Evolutionary conservation across 768 basidiomycete genomes (phyloP), one percentile per base, ranked within the genome.

Genomic region (Lactarius quietus): DNA sequence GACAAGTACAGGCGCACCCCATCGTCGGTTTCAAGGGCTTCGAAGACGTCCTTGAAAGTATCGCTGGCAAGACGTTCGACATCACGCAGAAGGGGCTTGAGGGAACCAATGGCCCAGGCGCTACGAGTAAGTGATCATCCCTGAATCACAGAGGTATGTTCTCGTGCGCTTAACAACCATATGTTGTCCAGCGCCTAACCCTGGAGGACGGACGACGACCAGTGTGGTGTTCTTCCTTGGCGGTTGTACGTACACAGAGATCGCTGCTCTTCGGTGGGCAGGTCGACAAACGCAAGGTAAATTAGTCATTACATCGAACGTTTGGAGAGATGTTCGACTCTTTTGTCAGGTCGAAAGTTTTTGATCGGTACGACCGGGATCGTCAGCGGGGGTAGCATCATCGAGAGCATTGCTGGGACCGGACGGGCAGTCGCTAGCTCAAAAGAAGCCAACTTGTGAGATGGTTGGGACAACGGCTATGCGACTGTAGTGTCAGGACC

Each of bases 1-100:
- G 78, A 59, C 87, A 86, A 73, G 81, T 90, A 45, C 89, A 87
- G 73, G 94, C 95, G 1, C 95, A 97, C 75, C 90, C 93, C 2
- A 90, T 99, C 64, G 85, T 90, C 10, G 96, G 96, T 3, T 99
- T 96, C 95, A 96, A 92, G 75, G 96, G 95, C 28, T 94, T 99
- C 72, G 97, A 98, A 75, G 96, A 98, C 71, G 84, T 92, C 17
- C 74, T 97, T 26, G 83, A 83, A 39, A 80, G 82, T 60, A 87
- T 98, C 61, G 92, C 94, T 0, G 97, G 97, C 3, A 85, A 86
- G 73, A 91, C 88, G 26, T 84, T 97, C 48, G 95, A 99, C 75
- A 82, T 92, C 39, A 77, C 80, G 35, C 88, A 84, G 73, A 81
- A 79, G 69, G 72, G 73, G 57, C 69, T 76, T 18, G 74, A 71